Evolutionary conservation across 441 rosid genomes (phyloP), one percentile per base, ranked within the genome.

Genomic region (Euphorbia celastroides): DNA sequence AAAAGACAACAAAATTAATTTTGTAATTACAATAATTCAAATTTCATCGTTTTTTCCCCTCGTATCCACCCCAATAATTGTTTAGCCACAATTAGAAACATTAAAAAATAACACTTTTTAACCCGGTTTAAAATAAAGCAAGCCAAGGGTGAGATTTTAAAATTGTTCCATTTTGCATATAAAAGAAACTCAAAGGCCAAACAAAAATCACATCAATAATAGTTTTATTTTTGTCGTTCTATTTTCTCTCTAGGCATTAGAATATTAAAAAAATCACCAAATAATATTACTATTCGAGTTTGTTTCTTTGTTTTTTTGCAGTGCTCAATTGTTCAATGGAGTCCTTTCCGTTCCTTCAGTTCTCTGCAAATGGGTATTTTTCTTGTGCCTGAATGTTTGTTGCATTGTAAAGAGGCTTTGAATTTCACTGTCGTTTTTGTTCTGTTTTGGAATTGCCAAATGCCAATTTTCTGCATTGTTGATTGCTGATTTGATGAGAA

Each of bases 101-200:
- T 59, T 62, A 5, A 57, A 66, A 19, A 41, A 23, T 5, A 34
- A 68, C 41, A 9, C n/a, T 32, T 22, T 41, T 20, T 62, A 67
- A 48, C 66, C 69, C 50, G 57, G 38, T 75, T 78, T 64, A 72
- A 73, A 72, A 48, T 14, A 64, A 63, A 16, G 12, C 2, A 7
- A 38, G 1, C 44, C 11, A 9, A 1, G 12, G 5, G 44, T 3
- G n/a, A n/a, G n/a, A n/a, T n/a, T 55, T 77, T 61, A 20, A 61
- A 63, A 63, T n/a, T 44, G 52, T 30, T 54, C 16, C 25, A 31
- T 57, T 59, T 58, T 32, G 58, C 51, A 11, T 63, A 68, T 68
- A 73, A 68, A 58, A 32, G 26, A 57, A 26, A 28, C 36, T 58
- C 34, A 41, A 52, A 58, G 38, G 48, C 48, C 51, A 23, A 28